A percentile compares a stretch with the other conserved stretches of the same genome.
phyloP scores from a whole-genome alignment of 768 basidiomycete genomes.

The Termitomyces sp. region DNA sequence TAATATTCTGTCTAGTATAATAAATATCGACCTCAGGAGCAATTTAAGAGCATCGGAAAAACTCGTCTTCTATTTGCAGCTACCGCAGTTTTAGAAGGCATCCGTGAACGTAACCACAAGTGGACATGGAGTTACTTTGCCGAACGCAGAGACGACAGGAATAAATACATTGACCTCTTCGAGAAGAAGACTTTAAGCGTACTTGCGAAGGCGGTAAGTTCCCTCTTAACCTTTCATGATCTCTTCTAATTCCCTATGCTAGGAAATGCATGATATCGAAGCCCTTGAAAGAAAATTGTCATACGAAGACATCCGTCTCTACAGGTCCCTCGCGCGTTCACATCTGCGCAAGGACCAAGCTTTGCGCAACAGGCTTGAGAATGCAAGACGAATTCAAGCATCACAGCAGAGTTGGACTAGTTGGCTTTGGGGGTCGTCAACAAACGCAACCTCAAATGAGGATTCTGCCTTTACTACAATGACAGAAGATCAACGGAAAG shows the following conservation, averaged over 20 bases:
- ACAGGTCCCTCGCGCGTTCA: slow-evolving; percentile 90
- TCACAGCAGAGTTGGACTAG: slow-evolving; percentile 54
- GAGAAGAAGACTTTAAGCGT: slow-evolving; percentile 62
- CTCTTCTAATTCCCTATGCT: slow-evolving; percentile 1
- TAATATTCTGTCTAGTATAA: slow-evolving; percentile 56
- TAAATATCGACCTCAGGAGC: slow-evolving; percentile 67
- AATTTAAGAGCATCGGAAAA: slow-evolving; percentile 51
- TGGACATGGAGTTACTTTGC: slow-evolving; percentile 94
- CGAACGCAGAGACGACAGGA: slow-evolving; percentile 83
- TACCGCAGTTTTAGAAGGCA: slow-evolving; percentile 72
- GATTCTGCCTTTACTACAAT: slow-evolving; percentile 61
- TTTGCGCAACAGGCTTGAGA: slow-evolving; percentile 62
- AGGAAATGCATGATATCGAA: slow-evolving; percentile 54
- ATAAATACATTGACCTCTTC: slow-evolving; percentile 78
- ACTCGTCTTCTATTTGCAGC: slow-evolving; percentile 76
- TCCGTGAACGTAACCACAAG: slow-evolving; percentile 74
- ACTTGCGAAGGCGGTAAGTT: slow-evolving; percentile 49
- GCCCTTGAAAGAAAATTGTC: slow-evolving; percentile 75
- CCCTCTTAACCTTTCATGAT: not conserved
- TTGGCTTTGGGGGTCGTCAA: slow-evolving; percentile 81
- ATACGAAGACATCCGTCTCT: slow-evolving; percentile 96
- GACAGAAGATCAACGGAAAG: slow-evolving; percentile 85
- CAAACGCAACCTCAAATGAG: slow-evolving; percentile 29
- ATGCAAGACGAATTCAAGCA: slow-evolving; percentile 48
- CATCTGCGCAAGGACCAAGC: slow-evolving; percentile 82